A percentile compares a stretch with the other conserved stretches of the same genome.
Evolutionary conservation across 352 stramenopile genomes (phyloP).

Genomic region (Phytophthora syringae): DNA sequence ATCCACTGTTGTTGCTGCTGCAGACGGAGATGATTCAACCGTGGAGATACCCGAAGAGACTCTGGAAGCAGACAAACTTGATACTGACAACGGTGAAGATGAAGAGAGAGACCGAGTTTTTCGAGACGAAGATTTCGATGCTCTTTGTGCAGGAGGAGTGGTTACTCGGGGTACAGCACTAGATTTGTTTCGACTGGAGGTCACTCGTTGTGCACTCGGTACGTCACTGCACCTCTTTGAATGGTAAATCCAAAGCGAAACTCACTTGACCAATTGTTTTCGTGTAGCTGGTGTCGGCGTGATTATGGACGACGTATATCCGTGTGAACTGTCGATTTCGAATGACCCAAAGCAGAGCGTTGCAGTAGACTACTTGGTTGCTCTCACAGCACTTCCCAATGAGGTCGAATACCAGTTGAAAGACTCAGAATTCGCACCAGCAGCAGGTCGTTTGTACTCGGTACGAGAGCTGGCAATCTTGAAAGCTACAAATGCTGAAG

Average conservation of each 20-base stretch:
- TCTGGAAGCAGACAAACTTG: conserved; percentile 13
- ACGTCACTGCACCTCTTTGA: neutral
- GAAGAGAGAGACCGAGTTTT: conserved; percentile 40
- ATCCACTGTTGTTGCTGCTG: neutral
- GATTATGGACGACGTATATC: conserved; percentile 70
- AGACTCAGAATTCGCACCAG: conserved; percentile 46
- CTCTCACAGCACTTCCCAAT: conserved; percentile 46
- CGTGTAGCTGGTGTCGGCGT: conserved; percentile 59
- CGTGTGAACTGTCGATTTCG: conserved; percentile 40
- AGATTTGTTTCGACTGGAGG: conserved; percentile 48
- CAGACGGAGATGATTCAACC: conserved; percentile 12
- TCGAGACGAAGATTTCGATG: conserved; percentile 43
- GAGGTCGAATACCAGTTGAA: conserved; percentile 45
- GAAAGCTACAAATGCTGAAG: conserved; percentile 23
- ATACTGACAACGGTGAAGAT: conserved; percentile 9
- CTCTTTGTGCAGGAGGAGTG: conserved; percentile 39
- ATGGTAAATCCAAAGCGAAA: neutral
- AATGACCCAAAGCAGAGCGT: conserved; percentile 20
- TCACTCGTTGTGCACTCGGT: conserved; percentile 46
- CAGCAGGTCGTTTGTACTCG: conserved; percentile 58
- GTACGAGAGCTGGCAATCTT: conserved; percentile 56
- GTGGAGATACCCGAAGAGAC: conserved; percentile 8
- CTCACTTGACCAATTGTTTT: conserved; percentile 11
- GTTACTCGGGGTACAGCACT: conserved; percentile 40
- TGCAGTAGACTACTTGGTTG: conserved; percentile 60